Percentiles rank a stretch among this genome's conserved stretches.
These are phyloP conservation scores for Lasiosphaeria miniovina DNA, from an alignment of 495 filamentous ascomycete species.

Conservation along the genomic window DNA sequence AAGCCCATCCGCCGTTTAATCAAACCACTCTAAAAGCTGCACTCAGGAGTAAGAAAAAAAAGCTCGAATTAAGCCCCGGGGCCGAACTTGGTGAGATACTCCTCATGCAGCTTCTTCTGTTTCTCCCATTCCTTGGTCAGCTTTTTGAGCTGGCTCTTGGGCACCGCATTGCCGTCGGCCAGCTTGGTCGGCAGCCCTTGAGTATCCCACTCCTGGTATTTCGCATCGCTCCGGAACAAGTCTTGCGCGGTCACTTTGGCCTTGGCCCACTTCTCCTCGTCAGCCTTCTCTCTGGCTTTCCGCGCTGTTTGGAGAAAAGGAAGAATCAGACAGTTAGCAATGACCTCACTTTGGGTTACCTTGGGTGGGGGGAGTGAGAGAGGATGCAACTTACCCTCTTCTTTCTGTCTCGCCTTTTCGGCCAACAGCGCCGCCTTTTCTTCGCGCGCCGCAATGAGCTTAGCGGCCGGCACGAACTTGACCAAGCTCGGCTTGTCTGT, in stretches of 20 bases:
- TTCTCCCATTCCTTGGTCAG: slow-evolving; percentile 87
- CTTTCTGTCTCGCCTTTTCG: slow-evolving; percentile 57
- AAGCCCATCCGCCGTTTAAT: too few species aligned
- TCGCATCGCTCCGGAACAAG: slow-evolving; percentile 68
- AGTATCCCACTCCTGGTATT: slow-evolving; percentile 80
- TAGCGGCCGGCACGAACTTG: slow-evolving; percentile 70
- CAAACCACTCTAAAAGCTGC: background rate
- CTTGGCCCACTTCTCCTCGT: slow-evolving; percentile 60
- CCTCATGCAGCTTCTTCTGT: slow-evolving; percentile 84
- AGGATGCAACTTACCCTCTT: slow-evolving; percentile 45
- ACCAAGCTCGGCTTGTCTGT: slow-evolving; percentile 66
- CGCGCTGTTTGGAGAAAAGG: slow-evolving; percentile 23
- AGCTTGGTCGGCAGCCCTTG: slow-evolving; percentile 80
- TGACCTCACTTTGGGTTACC: background rate
- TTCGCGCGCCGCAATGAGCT: slow-evolving; percentile 67
- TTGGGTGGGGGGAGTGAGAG: slow-evolving; percentile 19
- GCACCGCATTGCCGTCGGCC: slow-evolving; percentile 70
- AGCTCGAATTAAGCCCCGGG: background rate
- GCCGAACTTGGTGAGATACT: slow-evolving; percentile 35
- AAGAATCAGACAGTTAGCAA: too few species aligned
- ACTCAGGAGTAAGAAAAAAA: background rate
- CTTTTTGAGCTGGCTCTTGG: slow-evolving; percentile 80
- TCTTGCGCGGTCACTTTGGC: slow-evolving; percentile 65
- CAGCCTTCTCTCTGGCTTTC: slow-evolving; percentile 51
- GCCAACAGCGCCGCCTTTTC: slow-evolving; percentile 60